These are phyloP conservation scores for Neoboletus brunneissimus DNA, from an alignment of 768 basidiomycete species.

Conservation along the genomic window DNA sequence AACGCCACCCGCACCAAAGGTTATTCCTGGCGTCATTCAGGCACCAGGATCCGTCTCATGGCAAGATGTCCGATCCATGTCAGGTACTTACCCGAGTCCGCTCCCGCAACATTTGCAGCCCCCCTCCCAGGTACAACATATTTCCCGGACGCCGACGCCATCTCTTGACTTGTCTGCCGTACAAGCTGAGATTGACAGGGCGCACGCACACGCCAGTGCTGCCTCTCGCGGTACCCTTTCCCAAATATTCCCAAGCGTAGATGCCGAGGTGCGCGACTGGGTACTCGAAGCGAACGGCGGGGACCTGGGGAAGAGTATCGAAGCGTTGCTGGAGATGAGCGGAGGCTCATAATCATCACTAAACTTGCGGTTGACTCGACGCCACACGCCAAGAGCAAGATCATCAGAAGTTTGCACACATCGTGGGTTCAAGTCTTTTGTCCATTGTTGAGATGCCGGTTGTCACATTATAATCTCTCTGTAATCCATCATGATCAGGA, in stretches of 20 bases:
- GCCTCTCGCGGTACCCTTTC: constrained; percentile 73
- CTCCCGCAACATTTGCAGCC: constrained; percentile 33
- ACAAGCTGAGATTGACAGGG: constrained; percentile 74
- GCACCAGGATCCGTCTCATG: constrained; percentile 50
- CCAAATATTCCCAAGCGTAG: constrained; percentile 86
- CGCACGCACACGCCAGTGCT: constrained; percentile 67
- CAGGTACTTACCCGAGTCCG: constrained; percentile 14
- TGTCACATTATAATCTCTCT: not conserved
- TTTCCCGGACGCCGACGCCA: constrained; percentile 70
- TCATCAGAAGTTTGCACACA: not conserved
- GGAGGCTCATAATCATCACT: constrained; percentile 23
- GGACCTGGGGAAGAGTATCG: constrained; percentile 88
- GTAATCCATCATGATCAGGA: constrained; percentile 1
- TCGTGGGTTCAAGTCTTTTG: not conserved
- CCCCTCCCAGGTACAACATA: constrained; percentile 48
- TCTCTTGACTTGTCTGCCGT: constrained; percentile 66
- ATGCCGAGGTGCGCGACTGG: constrained; percentile 81
- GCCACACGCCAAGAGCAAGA: not conserved
- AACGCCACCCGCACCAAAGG: constrained; percentile 2
- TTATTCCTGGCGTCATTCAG: constrained; percentile 46
- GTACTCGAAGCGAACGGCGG: constrained; percentile 88
- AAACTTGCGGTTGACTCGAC: not conserved
- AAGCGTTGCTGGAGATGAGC: constrained; percentile 75
- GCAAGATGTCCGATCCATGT: constrained; percentile 28
- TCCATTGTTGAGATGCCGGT: not conserved